These are phyloP conservation scores for Blepharisma japonicum DNA, from an alignment of 73 alveolate species.

Conservation along the genomic window DNA sequence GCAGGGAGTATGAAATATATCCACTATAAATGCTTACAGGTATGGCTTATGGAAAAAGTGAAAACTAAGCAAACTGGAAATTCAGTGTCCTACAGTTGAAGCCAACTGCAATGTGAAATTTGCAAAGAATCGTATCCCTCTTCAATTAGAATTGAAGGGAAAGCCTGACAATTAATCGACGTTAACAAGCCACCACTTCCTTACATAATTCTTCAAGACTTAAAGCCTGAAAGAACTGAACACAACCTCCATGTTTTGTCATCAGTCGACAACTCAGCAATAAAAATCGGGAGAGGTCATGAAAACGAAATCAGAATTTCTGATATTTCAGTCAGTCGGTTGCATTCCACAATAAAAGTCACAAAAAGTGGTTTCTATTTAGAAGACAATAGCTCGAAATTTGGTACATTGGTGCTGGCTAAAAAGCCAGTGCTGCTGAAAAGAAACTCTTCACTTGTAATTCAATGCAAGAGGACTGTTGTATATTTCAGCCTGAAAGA, in stretches of 20 bases:
- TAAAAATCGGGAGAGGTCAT: conserved; percentile 64
- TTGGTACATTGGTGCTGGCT: conserved; percentile 59
- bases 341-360: conserved; percentile 47
- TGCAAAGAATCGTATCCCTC: not conserved
- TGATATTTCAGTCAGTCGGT: conserved; percentile 71
- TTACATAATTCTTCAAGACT: conserved; percentile 23
- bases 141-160: conserved; percentile 1
- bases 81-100: conserved; percentile 1
- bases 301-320: conserved; percentile 57
- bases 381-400: conserved; percentile 62
- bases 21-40: conserved; percentile 81
- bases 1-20: conserved; percentile 82
- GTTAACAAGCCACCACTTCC: not conserved
- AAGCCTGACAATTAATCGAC: not conserved
- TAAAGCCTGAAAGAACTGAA: not conserved
- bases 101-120: not conserved
- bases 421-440: not conserved
- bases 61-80: not conserved
- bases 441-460: not conserved
- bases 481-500: not conserved
- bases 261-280: not conserved
- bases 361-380: conserved; percentile 45
- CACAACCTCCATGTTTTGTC: not conserved
- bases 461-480: conserved; percentile 13
- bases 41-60: conserved; percentile 78